A percentile compares a stretch with the other conserved stretches of the same genome.
Evolutionary conservation across 306 rosid genomes (phyloP).

Genomic region (Herpetospermum pedunculosum): DNA sequence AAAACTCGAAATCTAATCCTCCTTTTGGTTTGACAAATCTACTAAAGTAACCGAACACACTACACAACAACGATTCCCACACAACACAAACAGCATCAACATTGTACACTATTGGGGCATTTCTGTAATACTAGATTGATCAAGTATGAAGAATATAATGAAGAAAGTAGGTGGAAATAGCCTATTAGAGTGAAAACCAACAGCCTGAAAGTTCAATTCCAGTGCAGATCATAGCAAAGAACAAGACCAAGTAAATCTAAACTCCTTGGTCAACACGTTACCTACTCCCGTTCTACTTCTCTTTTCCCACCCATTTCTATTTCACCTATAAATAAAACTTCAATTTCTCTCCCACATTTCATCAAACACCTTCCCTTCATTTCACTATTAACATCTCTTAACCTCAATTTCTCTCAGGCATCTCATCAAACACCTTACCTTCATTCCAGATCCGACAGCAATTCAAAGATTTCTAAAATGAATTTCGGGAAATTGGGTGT

Average conservation of each 20-base stretch:
- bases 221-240: not conserved
- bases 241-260: not conserved
- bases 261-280: conserved; percentile 22
- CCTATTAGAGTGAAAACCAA: not conserved
- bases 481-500: conserved; percentile 9
- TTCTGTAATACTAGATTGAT: not conserved
- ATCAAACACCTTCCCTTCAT: not conserved
- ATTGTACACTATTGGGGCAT: not conserved
- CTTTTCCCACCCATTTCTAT: not conserved
- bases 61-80: not conserved
- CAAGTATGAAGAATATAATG: not conserved
- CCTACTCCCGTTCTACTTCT: not conserved
- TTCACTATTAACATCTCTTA: too few relatives aligned
- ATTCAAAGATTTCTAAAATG: not conserved
- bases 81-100: not conserved
- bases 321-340: not conserved
- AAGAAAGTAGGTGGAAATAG: not conserved
- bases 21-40: not conserved
- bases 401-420: not conserved
- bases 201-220: not conserved
- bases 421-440: too few relatives aligned
- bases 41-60: not conserved
- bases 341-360: not conserved
- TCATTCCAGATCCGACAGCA: too few relatives aligned
- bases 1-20: not conserved